Percentiles rank a stretch among this genome's conserved stretches.
Conservation (phyloP, 768 basidiomycete species). For the Tricholoma furcatifolium region DNA sequence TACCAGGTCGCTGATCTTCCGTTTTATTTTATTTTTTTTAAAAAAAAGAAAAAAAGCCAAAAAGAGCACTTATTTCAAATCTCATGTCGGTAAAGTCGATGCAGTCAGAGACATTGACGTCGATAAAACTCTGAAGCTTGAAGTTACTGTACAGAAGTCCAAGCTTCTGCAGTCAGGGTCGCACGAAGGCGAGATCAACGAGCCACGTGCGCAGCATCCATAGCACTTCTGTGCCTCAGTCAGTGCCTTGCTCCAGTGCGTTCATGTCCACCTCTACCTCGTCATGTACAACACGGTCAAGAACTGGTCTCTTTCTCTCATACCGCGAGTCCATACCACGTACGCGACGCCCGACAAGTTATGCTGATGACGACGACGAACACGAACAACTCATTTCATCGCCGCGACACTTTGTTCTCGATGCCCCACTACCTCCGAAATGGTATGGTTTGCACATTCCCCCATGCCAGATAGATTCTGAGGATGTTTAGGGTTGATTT, state of each 20-base stretch:
- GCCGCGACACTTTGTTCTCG: slow-evolving; percentile 44
- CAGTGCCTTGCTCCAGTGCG: too few relatives aligned
- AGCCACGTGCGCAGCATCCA: slow-evolving; percentile 18
- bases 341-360: slow-evolving; percentile 31
- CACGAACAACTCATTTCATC: slow-evolving; percentile 61
- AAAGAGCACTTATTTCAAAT: too few relatives aligned
- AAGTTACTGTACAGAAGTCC: neutral
- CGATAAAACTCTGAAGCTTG: too few relatives aligned
- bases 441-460: slow-evolving; percentile 53
- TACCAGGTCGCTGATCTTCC: too few relatives aligned
- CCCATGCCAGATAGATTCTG: slow-evolving; percentile 16
- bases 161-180: neutral
- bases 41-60: too few relatives aligned
- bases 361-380: slow-evolving; percentile 60
- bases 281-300: slow-evolving; percentile 66
- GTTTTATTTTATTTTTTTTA: too few relatives aligned
- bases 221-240: slow-evolving; percentile 8
- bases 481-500: slow-evolving; percentile 76
- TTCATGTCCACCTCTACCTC: slow-evolving; percentile 13
- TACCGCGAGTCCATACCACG: slow-evolving; percentile 77
- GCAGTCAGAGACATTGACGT: too few relatives aligned
- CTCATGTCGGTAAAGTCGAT: too few relatives aligned
- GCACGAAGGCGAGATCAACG: neutral
- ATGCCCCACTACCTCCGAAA: slow-evolving; percentile 77
- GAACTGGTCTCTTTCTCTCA: slow-evolving; percentile 92